A percentile compares a stretch with the other conserved stretches of the same genome.
These are phyloP conservation scores for Colletotrichum orbiculare DNA, from an alignment of 2,329 filamentous ascomycete genomes.

Conservation along the genomic window DNA sequence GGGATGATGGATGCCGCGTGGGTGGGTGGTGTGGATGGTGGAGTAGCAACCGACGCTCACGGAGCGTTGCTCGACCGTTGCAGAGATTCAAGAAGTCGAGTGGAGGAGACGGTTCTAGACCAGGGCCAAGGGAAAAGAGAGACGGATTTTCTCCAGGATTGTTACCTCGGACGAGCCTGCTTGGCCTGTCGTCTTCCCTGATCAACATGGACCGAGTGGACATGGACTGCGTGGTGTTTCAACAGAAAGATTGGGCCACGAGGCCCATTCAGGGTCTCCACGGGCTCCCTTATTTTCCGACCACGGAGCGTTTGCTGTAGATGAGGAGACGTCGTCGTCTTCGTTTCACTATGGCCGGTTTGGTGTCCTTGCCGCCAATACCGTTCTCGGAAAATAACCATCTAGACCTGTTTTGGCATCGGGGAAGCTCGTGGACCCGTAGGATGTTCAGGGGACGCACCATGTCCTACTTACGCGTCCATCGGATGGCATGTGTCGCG, in stretches of 20 bases:
- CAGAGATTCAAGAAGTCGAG: neutral
- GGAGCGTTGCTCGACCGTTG: neutral
- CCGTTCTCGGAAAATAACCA: neutral
- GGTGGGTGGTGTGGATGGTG: conserved; percentile 11
- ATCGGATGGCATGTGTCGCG: conserved; percentile 25
- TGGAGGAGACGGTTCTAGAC: conserved; percentile 19
- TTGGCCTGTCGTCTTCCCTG: neutral
- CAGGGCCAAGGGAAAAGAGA: conserved; percentile 6
- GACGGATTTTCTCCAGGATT: conserved; percentile 23
- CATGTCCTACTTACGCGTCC: conserved; percentile 29
- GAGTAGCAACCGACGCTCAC: neutral
- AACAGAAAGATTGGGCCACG: conserved; percentile 9
- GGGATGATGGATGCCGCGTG: conserved; percentile 20
- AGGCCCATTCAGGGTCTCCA: conserved; percentile 5
- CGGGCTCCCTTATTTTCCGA: conserved; percentile 27
- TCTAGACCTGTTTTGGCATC: neutral
- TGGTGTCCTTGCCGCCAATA: conserved; percentile 5
- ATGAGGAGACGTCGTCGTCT: conserved; percentile 19
- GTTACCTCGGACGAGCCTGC: no score
- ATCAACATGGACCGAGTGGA: neutral
- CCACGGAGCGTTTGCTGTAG: conserved; percentile 24
- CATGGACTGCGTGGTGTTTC: conserved; percentile 27
- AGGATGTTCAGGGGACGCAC: conserved; percentile 1
- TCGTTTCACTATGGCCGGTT: conserved; percentile 26
- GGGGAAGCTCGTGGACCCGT: neutral